A percentile compares a stretch with the other conserved stretches of the same genome.
Evolutionary conservation across 129 eudicot species (phyloP).

Genomic region (Artemisia annua): DNA sequence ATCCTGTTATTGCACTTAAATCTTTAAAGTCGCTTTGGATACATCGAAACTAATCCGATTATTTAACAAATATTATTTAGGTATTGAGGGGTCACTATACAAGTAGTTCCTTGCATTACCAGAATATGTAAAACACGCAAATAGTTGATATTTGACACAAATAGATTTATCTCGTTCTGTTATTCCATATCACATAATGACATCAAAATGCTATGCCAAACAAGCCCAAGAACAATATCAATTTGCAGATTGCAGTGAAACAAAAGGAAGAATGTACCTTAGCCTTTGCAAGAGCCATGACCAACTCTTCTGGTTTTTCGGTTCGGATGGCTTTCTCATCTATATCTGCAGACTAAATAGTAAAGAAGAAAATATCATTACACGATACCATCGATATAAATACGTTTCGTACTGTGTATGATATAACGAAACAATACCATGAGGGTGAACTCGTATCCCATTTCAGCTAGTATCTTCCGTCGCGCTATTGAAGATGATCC

Average conservation of each 20-base stretch:
- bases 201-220: too few species aligned
- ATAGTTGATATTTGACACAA: background rate
- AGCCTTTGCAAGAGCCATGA: slow-evolving; percentile 89
- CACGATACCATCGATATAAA: too few species aligned
- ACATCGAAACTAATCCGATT: too few species aligned
- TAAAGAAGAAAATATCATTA: background rate
- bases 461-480: slow-evolving; percentile 58
- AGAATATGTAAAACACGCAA: background rate
- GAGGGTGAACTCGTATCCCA: slow-evolving; percentile 73
- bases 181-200: background rate
- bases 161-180: too few species aligned
- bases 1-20: background rate
- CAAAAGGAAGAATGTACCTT: slow-evolving; percentile 45
- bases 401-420: background rate
- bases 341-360: slow-evolving; percentile 75
- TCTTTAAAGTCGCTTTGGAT: too few species aligned
- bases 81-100: background rate
- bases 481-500: slow-evolving; percentile 84
- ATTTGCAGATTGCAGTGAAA: too few species aligned
- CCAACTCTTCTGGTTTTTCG: slow-evolving; percentile 85
- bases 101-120: background rate
- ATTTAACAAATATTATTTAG: too few species aligned
- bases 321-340: slow-evolving; percentile 85
- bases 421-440: slow-evolving; percentile 51
- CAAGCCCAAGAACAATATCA: too few species aligned